Percentiles rank a stretch among this genome's conserved stretches.
These are phyloP conservation scores for Neurospora intermedia DNA, from an alignment of 495 filamentous ascomycete genomes.

Conservation along the genomic window DNA sequence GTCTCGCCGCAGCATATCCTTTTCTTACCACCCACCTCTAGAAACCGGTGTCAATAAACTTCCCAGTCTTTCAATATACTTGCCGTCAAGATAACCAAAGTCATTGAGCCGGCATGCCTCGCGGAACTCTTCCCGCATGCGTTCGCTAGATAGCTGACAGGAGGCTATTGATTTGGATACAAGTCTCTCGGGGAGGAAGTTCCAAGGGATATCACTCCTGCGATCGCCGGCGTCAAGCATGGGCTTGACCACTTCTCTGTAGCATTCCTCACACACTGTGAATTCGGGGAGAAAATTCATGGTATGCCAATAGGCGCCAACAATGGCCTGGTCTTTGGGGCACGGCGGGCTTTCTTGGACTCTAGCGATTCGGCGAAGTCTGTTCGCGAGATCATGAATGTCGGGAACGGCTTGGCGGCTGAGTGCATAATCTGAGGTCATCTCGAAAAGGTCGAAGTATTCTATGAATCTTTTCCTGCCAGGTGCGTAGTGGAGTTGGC, in stretches of 20 bases:
- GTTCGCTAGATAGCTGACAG: slow-evolving; percentile 65
- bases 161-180: slow-evolving; percentile 39
- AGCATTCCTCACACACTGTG: slow-evolving; percentile 45
- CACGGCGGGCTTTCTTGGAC: slow-evolving; percentile 26
- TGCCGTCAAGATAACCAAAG: slow-evolving; percentile 38
- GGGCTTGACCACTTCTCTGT: slow-evolving; percentile 57
- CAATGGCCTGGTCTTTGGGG: slow-evolving; percentile 10
- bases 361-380: slow-evolving; percentile 22
- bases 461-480: slow-evolving; percentile 31
- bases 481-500: slow-evolving; percentile 27
- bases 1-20: not conserved
- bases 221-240: slow-evolving; percentile 29
- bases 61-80: slow-evolving; percentile 33
- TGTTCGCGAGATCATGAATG: slow-evolving; percentile 24
- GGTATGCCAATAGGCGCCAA: slow-evolving; percentile 25
- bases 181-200: slow-evolving; percentile 40
- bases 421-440: slow-evolving; percentile 27
- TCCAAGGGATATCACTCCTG: slow-evolving; percentile 39
- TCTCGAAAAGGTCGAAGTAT: slow-evolving; percentile 34
- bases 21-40: not conserved
- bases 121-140: slow-evolving; percentile 58
- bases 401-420: slow-evolving; percentile 21
- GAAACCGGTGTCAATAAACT: not conserved
- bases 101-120: slow-evolving; percentile 50
- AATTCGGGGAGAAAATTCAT: slow-evolving; percentile 30